Base-by-base conservation (phyloP, 176 grass and related monocot species). In the Pontederia crassipes region DNA sequence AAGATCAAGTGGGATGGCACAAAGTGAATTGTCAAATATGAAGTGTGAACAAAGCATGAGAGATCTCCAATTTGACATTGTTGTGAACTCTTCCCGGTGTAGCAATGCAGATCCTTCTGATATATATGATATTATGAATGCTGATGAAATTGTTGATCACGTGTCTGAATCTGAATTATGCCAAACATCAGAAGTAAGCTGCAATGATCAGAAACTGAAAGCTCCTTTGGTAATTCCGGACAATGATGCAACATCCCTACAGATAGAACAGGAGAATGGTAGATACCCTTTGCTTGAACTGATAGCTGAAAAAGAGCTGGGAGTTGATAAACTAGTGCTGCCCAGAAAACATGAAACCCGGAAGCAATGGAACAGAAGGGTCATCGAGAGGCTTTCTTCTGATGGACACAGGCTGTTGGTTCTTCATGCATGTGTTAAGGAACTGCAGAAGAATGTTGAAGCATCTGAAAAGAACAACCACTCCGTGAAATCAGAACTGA, bases 11-110 rank as follows among this genome's bases (percentile, higher is more conserved):
- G 93, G 85, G 65, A 83, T 78, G 27, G n/a, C 71, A n/a, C 79
- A 88, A 17, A 86, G 73, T 3, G 83, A 88, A 11, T 15, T 73
- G 11, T 71, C 79, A 13, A 78, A 85, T 0, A 72, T 57, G 2
- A 88, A 77, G 63, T 82, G 85, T n/a, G 84, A 83, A 56, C 68
- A 76, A 2, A 90, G 87, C 72, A 65, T 87, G 69, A 98, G 90
- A 61, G 84, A 98, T 58, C 83, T 98, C 71, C 84, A 98, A 80
- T 84, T 98, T 2, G 88, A 98, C 69, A 81, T 98, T 1, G 84
- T 92, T 29, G 79, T 88, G 46, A 88, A 80, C 55, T 80, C 84
- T 53, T 56, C 71, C 17, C 8, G 59, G 49, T 47, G 28, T 3
- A 70, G 74, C 74, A 61, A 83, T 24, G 67, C 70, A 2, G 20